Conservation (phyloP, 139 green algal genomes). For the Chlamydomonas incerta region DNA sequence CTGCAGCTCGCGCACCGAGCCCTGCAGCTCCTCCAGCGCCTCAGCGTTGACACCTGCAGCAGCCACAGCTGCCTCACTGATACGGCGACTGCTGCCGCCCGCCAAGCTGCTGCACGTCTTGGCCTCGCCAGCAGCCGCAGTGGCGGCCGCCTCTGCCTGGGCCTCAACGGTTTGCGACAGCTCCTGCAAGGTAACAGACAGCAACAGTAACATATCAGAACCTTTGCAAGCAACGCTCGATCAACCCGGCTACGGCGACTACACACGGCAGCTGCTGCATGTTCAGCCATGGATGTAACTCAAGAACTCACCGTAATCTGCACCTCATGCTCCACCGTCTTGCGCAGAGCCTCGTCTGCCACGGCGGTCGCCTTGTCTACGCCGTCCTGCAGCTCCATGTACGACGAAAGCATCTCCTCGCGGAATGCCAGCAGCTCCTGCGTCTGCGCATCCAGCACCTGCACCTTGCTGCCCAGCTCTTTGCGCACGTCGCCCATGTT, state of each 20-base stretch:
- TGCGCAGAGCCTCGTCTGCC: constrained; percentile 6
- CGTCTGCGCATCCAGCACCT: constrained; percentile 21
- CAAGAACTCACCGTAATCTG: background rate
- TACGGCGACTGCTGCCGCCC: background rate
- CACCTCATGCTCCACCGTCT: background rate
- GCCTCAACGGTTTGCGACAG: background rate
- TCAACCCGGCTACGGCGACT: no score
- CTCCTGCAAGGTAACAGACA: constrained; percentile 13
- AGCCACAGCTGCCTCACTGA: background rate
- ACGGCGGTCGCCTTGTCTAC: background rate
- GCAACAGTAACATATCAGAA: no score
- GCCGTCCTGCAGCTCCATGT: constrained; percentile 35
- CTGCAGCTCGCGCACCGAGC: background rate
- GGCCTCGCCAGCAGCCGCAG: no score
- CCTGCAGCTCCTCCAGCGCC: background rate
- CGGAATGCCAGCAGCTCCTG: constrained; percentile 42
- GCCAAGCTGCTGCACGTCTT: background rate
- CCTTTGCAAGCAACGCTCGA: no score
- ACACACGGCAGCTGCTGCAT: no score
- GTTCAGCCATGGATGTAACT: no score
- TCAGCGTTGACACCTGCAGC: background rate
- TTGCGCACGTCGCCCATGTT: constrained; percentile 17
- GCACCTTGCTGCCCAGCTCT: constrained; percentile 39
- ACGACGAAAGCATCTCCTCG: constrained; percentile 28
- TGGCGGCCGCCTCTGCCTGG: background rate